phyloP scores from a whole-genome alignment of 202 grass and related monocot genomes.

The Musa balbisiana region DNA sequence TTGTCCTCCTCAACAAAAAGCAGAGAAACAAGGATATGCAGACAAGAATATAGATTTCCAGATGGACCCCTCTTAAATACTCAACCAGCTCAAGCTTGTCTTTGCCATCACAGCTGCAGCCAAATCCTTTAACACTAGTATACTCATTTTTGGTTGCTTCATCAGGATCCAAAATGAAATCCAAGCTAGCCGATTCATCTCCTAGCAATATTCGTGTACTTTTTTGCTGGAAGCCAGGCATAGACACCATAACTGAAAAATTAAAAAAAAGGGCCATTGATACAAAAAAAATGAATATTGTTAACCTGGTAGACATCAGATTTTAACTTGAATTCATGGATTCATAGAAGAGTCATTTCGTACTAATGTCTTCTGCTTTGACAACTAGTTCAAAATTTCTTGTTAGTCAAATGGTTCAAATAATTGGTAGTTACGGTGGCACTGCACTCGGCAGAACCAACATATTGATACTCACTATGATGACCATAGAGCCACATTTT shows the following conservation, averaged over 20 bases:
- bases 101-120: constrained; percentile 28
- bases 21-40: constrained; percentile 39
- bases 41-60: constrained; percentile 43
- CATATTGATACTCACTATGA: too few species aligned
- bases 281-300: not conserved
- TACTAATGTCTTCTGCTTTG: too few species aligned
- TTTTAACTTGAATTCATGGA: not conserved
- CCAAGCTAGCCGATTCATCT: constrained; percentile 39
- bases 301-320: not conserved
- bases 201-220: constrained; percentile 47
- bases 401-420: too few species aligned
- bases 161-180: constrained; percentile 71
- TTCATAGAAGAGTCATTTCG: not conserved
- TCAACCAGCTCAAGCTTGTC: constrained; percentile 21
- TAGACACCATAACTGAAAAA: constrained; percentile 50
- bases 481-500: not conserved
- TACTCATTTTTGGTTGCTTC: constrained; percentile 6
- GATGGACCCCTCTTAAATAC: constrained; percentile 34
- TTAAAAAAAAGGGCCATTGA: not conserved
- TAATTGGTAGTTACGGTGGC: too few species aligned
- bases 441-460: too few species aligned
- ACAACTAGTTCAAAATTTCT: too few species aligned
- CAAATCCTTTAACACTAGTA: not conserved
- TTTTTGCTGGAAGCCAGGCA: constrained; percentile 60
- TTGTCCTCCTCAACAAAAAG: constrained; percentile 51